A percentile compares a stretch with the other conserved stretches of the same genome.
Conservation (phyloP, 352 stramenopile species). For the Phytophthora pluvialis region DNA sequence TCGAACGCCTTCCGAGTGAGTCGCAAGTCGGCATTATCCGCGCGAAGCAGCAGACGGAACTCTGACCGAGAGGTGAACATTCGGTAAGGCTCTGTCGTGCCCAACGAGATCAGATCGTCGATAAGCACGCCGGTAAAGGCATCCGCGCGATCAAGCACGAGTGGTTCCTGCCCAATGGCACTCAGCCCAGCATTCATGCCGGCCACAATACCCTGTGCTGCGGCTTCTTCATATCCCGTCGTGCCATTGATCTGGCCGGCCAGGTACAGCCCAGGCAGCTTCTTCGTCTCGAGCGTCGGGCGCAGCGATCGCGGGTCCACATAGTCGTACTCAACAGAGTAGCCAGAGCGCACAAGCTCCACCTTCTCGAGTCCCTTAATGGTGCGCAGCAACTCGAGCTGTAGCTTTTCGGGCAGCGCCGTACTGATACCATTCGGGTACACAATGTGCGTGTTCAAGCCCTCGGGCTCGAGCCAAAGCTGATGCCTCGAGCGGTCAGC, state of each 20-base stretch:
- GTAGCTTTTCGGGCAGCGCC: conserved; percentile 93
- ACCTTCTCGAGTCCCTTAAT: conserved; percentile 97
- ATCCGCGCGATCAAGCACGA: conserved; percentile 94
- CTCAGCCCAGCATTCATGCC: conserved; percentile 95
- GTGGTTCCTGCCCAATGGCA: conserved; percentile 63
- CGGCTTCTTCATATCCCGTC: conserved; percentile 99
- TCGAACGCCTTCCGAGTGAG: conserved; percentile 95
- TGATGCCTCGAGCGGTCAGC: conserved; percentile 78
- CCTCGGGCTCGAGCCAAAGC: conserved; percentile 99
- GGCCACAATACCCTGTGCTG: conserved; percentile 97
- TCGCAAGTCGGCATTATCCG: conserved; percentile 97
- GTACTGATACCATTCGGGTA: conserved; percentile 98
- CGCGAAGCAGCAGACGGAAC: conserved; percentile 85
- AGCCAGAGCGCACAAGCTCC: conserved; percentile 95
- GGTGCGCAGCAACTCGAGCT: conserved; percentile 93
- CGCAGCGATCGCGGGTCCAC: conserved; percentile 94
- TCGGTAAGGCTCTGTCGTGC: conserved; percentile 97
- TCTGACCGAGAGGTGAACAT: conserved; percentile 99
- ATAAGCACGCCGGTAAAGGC: conserved; percentile 99
- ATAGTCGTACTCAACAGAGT: conserved; percentile 99
- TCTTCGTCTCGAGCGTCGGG: conserved; percentile 96
- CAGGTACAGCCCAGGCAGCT: conserved; percentile 93
- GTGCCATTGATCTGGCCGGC: conserved; percentile 99
- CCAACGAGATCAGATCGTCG: conserved; percentile 97
- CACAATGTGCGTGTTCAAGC: conserved; percentile 95